phyloP scores from a whole-genome alignment of 2,329 filamentous ascomycete species.

The Aspergillus pseudotamarii region DNA sequence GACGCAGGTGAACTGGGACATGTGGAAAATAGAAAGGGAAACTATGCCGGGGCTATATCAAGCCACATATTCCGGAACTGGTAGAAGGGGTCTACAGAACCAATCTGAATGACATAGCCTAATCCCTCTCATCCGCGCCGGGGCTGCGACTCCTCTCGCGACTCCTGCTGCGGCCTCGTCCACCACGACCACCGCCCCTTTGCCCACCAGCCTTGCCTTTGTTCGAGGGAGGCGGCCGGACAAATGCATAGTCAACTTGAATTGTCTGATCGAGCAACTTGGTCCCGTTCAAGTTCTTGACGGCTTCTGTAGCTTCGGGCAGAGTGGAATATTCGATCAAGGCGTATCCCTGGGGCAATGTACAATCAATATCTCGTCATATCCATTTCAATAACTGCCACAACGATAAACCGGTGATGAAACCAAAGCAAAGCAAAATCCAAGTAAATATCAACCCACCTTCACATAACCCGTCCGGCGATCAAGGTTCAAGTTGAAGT shows the following conservation, averaged over 20 bases:
- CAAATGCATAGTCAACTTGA: constrained; percentile 67
- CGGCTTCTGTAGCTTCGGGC: constrained; percentile 64
- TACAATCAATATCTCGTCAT: neutral
- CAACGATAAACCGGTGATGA: neutral
- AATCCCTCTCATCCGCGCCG: constrained; percentile 40
- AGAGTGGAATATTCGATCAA: constrained; percentile 68
- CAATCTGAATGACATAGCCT: constrained; percentile 15
- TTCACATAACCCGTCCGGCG: constrained; percentile 69
- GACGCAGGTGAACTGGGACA: constrained; percentile 1
- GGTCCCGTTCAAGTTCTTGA: constrained; percentile 61
- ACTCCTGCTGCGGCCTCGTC: constrained; percentile 46
- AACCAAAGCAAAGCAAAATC: neutral
- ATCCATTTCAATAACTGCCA: neutral
- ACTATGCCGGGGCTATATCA: neutral
- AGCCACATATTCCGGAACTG: constrained; percentile 7
- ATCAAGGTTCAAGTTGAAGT: constrained; percentile 67
- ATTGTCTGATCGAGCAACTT: constrained; percentile 69
- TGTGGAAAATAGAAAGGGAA: constrained; percentile 8
- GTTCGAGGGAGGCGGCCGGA: constrained; percentile 58
- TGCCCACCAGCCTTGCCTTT: constrained; percentile 44
- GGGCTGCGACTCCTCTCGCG: constrained; percentile 51
- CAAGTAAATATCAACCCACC: constrained; percentile 45
- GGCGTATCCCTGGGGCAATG: constrained; percentile 59
- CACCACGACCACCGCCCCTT: constrained; percentile 46
- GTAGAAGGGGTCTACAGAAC: constrained; percentile 1